A percentile compares a stretch with the other conserved stretches of the same genome.
These are phyloP conservation scores for Thraustotheca clavata DNA, from an alignment of 352 stramenopile genomes.

Conservation along the genomic window DNA sequence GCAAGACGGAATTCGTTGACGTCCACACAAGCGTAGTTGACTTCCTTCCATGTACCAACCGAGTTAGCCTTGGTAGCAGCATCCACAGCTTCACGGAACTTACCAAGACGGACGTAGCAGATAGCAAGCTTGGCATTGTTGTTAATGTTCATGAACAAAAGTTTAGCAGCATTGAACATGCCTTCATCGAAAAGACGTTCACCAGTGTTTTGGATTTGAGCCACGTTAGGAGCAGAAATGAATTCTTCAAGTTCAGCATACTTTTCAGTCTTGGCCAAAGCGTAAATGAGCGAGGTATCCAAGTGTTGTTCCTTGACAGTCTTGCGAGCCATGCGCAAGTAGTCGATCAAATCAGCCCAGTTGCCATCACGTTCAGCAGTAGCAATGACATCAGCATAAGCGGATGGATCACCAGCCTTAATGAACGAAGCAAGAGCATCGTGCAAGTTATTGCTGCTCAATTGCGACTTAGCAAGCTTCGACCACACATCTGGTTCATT, in stretches of 20 bases:
- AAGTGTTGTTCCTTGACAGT: slow-evolving; percentile 99
- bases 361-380: slow-evolving; percentile 95
- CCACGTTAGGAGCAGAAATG: slow-evolving; percentile 98
- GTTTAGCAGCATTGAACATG: slow-evolving; percentile 98
- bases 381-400: slow-evolving; percentile 97
- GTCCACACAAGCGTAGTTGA: slow-evolving; percentile 97
- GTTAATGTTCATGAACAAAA: slow-evolving; percentile 99
- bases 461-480: slow-evolving; percentile 97
- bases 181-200: slow-evolving; percentile 97
- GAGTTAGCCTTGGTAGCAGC: slow-evolving; percentile 98
- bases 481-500: slow-evolving; percentile 99
- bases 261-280: slow-evolving; percentile 97
- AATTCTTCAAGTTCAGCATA: slow-evolving; percentile 99
- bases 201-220: slow-evolving; percentile 98
- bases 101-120: slow-evolving; percentile 97
- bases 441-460: slow-evolving; percentile 92
- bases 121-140: slow-evolving; percentile 99
- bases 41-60: slow-evolving; percentile 99
- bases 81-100: slow-evolving; percentile 99
- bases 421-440: slow-evolving; percentile 99
- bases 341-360: slow-evolving; percentile 97
- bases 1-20: slow-evolving; percentile 98
- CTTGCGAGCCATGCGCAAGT: slow-evolving; percentile 98
- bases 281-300: slow-evolving; percentile 99
- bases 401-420: slow-evolving; percentile 96